Conservation (phyloP, 805 yeast genomes). For the Yamadazyma tumulicola region DNA sequence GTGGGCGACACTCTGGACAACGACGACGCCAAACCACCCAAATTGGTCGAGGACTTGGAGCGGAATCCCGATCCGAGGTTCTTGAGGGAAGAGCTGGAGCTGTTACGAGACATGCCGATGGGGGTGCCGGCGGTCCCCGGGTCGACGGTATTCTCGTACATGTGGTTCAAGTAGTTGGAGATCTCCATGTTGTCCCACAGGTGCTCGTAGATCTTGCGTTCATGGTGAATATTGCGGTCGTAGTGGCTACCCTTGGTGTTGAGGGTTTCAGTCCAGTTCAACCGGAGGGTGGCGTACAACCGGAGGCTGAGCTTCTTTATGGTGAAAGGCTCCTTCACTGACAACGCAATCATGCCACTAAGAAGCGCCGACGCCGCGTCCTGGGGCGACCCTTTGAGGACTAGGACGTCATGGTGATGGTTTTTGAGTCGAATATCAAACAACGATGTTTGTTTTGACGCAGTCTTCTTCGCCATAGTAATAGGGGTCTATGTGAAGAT, state of each 20-base stretch:
- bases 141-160: slow-evolving; percentile 23
- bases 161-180: slow-evolving; percentile 34
- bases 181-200: slow-evolving; percentile 71
- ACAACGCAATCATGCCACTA: slow-evolving; percentile 73
- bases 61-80: slow-evolving; percentile 27
- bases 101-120: slow-evolving; percentile 33
- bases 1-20: slow-evolving; percentile 7
- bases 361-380: slow-evolving; percentile 77
- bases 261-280: slow-evolving; percentile 60
- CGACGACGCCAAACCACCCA: slow-evolving; percentile 12
- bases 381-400: slow-evolving; percentile 72
- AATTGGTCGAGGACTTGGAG: slow-evolving; percentile 33
- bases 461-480: slow-evolving; percentile 13
- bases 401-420: slow-evolving; percentile 71
- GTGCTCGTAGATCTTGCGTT: slow-evolving; percentile 68
- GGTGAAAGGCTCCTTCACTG: slow-evolving; percentile 70
- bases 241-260: slow-evolving; percentile 45
- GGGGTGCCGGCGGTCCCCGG: slow-evolving; percentile 5
- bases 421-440: slow-evolving; percentile 58
- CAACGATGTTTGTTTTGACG: slow-evolving; percentile 28
- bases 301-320: slow-evolving; percentile 63
- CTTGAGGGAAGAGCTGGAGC: slow-evolving; percentile 44
- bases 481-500: too few species aligned
- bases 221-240: slow-evolving; percentile 49
- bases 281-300: slow-evolving; percentile 61